Evolutionary conservation across 257 asterid species (phyloP).

Genomic region (Eustoma russellianum): DNA sequence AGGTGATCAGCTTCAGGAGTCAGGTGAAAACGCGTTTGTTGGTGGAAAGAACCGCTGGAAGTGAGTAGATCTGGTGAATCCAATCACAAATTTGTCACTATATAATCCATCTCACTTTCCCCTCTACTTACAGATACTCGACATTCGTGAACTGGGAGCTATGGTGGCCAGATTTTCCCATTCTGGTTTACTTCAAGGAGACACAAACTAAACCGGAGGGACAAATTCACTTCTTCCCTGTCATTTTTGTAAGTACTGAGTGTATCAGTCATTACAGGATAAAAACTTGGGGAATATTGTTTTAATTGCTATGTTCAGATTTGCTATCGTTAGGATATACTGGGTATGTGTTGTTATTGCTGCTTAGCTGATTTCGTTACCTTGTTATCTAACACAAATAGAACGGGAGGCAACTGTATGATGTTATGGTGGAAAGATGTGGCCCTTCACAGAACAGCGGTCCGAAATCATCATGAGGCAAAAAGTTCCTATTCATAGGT

Average conservation of each 20-base stretch:
- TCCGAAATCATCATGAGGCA: conserved; percentile 21
- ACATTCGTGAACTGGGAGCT: conserved; percentile 94
- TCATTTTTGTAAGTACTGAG: conserved; percentile 73
- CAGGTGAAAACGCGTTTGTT: conserved; percentile 83
- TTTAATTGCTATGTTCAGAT: too few relatives aligned
- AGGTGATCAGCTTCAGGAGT: conserved; percentile 75
- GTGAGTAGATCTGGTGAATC: conserved; percentile 36
- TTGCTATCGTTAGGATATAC: too few relatives aligned
- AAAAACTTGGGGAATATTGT: too few relatives aligned
- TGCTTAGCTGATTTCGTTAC: conserved; percentile 6
- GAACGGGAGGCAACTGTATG: conserved; percentile 79
- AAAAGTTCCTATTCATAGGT: too few relatives aligned
- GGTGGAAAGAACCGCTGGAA: conserved; percentile 96
- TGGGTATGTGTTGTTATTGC: too few relatives aligned
- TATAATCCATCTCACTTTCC: neutral
- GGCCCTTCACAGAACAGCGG: conserved; percentile 80
- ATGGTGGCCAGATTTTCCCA: conserved; percentile 94
- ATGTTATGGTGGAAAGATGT: conserved; percentile 74
- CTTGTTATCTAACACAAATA: conserved; percentile 12
- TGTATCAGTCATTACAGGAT: conserved; percentile 2
- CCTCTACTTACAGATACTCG: conserved; percentile 42
- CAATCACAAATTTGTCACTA: too few relatives aligned
- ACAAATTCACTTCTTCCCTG: conserved; percentile 69
- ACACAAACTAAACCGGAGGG: conserved; percentile 85
- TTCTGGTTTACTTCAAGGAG: conserved; percentile 91